Conservation (phyloP, 768 basidiomycete species). For the Kwoniella dendrophila region DNA sequence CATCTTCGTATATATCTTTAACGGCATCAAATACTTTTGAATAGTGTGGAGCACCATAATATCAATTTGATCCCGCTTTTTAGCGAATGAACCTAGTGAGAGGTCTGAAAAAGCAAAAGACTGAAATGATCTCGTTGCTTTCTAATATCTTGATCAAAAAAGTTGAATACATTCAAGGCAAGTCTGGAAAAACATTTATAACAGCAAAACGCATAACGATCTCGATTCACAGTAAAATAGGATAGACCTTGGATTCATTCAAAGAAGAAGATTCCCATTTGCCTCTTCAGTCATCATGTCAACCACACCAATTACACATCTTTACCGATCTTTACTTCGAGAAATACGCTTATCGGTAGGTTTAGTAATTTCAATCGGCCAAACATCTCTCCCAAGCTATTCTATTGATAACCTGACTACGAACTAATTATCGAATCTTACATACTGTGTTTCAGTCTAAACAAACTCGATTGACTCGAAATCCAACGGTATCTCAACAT, state of each 20-base stretch:
- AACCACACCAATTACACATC: slow-evolving; percentile 14
- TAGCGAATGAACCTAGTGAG: too few relatives aligned
- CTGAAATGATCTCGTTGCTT: too few relatives aligned
- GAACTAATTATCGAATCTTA: not conserved
- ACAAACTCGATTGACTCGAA: slow-evolving; percentile 33
- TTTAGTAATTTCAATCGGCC: not conserved
- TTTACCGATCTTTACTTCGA: slow-evolving; percentile 25
- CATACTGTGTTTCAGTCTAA: slow-evolving; percentile 31
- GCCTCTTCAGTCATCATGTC: slow-evolving; percentile 6
- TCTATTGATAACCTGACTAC: not conserved
- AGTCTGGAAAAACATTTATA: too few relatives aligned
- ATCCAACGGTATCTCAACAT: slow-evolving; percentile 25
- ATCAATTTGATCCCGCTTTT: too few relatives aligned
- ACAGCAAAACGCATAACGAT: too few relatives aligned
- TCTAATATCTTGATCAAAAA: too few relatives aligned
- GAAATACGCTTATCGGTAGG: slow-evolving; percentile 24
- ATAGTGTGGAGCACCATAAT: not conserved
- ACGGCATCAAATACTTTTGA: too few relatives aligned
- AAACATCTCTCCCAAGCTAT: not conserved
- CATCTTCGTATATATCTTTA: too few relatives aligned
- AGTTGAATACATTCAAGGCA: too few relatives aligned
- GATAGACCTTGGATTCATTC: not conserved
- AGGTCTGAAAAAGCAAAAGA: too few relatives aligned
- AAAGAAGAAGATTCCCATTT: not conserved
- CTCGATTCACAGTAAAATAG: too few relatives aligned